These are phyloP conservation scores for Neonectria sp. DNA, from an alignment of 2,329 filamentous ascomycete species.

Conservation along the genomic window DNA sequence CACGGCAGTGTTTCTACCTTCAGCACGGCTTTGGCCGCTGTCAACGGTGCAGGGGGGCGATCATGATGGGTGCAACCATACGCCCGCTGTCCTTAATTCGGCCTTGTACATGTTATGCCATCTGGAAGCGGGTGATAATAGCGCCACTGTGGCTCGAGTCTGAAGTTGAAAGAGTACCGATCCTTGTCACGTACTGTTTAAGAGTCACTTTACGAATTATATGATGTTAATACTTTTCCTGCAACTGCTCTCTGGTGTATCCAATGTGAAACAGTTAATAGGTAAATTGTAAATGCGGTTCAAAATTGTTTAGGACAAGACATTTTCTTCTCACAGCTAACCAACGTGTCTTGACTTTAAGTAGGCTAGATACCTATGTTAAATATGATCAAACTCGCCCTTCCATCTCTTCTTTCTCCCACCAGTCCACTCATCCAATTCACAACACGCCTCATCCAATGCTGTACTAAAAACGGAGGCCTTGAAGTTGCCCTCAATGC, in stretches of 20 bases:
- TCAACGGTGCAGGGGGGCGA: slow-evolving; percentile 10
- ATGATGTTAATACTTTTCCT: not conserved
- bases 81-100: slow-evolving; percentile 10
- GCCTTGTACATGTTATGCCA: slow-evolving; percentile 22
- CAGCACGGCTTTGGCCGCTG: not conserved
- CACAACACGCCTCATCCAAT: slow-evolving; percentile 18
- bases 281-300: no score
- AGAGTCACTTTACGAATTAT: slow-evolving; percentile 30
- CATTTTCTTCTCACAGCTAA: slow-evolving; percentile 1
- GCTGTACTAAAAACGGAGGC: slow-evolving; percentile 23
- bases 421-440: not conserved
- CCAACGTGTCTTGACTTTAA: not conserved
- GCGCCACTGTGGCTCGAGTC: not conserved
- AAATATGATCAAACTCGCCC: not conserved
- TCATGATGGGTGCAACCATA: not conserved
- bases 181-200: slow-evolving; percentile 20
- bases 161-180: not conserved
- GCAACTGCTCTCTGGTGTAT: not conserved
- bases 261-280: not conserved
- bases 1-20: not conserved
- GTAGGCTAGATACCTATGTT: slow-evolving; percentile 5
- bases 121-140: slow-evolving; percentile 8
- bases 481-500: slow-evolving; percentile 37
- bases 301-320: not conserved
- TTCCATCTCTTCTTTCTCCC: not conserved